phyloP scores from a whole-genome alignment of 352 stramenopile species.

The Globisporangium paddicum region DNA sequence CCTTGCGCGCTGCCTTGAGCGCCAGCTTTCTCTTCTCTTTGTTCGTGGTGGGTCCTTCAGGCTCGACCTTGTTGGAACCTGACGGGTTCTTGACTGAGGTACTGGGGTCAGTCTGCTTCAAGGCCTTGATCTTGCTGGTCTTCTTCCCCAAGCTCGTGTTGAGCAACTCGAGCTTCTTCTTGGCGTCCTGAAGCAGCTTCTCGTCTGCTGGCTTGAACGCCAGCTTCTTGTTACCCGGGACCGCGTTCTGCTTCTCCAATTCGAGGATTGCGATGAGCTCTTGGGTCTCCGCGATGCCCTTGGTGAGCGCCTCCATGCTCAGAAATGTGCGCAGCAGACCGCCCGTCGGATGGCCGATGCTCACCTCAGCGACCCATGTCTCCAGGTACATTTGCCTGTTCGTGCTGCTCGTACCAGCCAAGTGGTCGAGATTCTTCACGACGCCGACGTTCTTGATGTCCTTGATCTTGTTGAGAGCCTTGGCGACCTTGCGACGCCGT shows the following conservation, averaged over 20 bases:
- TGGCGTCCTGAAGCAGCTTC: slow-evolving; percentile 27
- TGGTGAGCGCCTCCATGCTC: slow-evolving; percentile 61
- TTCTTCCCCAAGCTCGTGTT: slow-evolving; percentile 41
- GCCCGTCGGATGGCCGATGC: slow-evolving; percentile 68
- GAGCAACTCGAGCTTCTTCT: slow-evolving; percentile 26
- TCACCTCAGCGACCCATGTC: slow-evolving; percentile 87
- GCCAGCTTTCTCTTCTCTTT: slow-evolving; percentile 2
- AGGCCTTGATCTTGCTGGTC: slow-evolving; percentile 56
- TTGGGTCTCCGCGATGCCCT: slow-evolving; percentile 50
- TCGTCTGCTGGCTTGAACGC: slow-evolving; percentile 33
- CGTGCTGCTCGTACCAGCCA: slow-evolving; percentile 30
- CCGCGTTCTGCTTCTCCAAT: slow-evolving; percentile 27
- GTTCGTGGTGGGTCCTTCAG: not conserved
- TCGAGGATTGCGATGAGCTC: slow-evolving; percentile 49
- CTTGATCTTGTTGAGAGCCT: slow-evolving; percentile 33
- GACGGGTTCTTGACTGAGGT: slow-evolving; percentile 10
- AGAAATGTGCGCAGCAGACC: slow-evolving; percentile 70
- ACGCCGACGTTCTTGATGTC: slow-evolving; percentile 10
- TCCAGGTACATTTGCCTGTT: slow-evolving; percentile 64
- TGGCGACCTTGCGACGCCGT: slow-evolving; percentile 37
- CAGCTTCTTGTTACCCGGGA: slow-evolving; percentile 21
- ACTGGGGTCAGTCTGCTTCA: slow-evolving; percentile 27
- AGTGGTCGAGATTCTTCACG: slow-evolving; percentile 66
- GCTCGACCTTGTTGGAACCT: not conserved
- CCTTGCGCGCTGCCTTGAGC: slow-evolving; percentile 17